Evolutionary conservation across 441 rosid genomes (phyloP).

Genomic region (Manihot esculenta): DNA sequence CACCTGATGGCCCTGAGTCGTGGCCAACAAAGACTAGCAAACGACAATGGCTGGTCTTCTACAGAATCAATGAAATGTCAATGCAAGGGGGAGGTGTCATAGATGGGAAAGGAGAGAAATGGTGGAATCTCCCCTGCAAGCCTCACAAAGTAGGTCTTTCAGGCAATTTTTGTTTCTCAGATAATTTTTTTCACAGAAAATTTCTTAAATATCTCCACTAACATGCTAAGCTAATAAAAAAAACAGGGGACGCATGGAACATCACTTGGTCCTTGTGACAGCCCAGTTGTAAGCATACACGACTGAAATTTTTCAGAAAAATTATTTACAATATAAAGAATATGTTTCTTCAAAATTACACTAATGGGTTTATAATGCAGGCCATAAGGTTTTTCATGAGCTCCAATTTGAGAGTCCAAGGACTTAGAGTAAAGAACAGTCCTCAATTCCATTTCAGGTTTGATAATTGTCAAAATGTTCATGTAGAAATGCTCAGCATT

Average conservation of each 20-base stretch:
- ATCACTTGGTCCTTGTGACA: conserved; percentile 43
- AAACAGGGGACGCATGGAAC: conserved; percentile 37
- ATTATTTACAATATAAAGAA: no score
- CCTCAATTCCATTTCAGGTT: conserved; percentile 52
- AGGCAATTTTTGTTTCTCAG: not conserved
- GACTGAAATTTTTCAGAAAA: not conserved
- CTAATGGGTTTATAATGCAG: conserved; percentile 27
- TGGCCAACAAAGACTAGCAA: conserved; percentile 35
- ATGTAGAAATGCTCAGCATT: conserved; percentile 32
- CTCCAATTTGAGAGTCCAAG: conserved; percentile 39
- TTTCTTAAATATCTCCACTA: not conserved
- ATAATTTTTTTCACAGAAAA: no score
- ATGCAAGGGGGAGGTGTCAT: conserved; percentile 43
- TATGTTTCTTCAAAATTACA: not conserved
- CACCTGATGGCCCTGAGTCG: conserved; percentile 51
- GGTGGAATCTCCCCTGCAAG: conserved; percentile 56
- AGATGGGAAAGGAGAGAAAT: conserved; percentile 48
- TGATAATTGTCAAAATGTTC: conserved; percentile 37
- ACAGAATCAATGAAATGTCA: conserved; percentile 34
- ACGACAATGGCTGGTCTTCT: conserved; percentile 49
- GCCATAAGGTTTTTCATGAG: conserved; percentile 49
- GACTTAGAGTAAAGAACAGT: conserved; percentile 41
- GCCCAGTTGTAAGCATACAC: conserved; percentile 44
- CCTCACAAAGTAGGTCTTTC: conserved; percentile 41
- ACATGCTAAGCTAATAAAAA: not conserved